phyloP scores from a whole-genome alignment of 2,329 filamentous ascomycete species.

The Xylaria sp. region DNA sequence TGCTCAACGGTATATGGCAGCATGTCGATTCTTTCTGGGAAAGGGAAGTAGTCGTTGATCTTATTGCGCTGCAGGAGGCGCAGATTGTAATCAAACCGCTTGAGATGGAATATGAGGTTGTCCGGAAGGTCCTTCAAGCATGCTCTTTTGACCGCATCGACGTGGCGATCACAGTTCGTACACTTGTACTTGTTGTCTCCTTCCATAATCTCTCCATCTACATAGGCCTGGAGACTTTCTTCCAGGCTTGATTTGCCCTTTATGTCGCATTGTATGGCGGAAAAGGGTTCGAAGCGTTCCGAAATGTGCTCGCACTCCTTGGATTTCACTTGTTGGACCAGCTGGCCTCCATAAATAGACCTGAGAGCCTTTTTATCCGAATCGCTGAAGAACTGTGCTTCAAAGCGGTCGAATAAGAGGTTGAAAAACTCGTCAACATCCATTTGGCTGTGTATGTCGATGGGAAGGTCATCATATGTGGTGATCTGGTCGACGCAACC shows the following conservation, averaged over 20 bases:
- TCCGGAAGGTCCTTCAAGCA: constrained; percentile 91
- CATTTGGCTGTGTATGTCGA: constrained; percentile 90
- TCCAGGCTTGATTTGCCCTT: constrained; percentile 80
- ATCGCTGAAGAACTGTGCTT: constrained; percentile 65
- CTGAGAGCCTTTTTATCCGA: constrained; percentile 69
- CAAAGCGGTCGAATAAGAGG: constrained; percentile 84
- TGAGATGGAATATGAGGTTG: constrained; percentile 92
- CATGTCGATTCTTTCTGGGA: constrained; percentile 80
- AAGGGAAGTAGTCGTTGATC: constrained; percentile 92
- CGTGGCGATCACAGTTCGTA: constrained; percentile 78
- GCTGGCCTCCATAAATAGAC: constrained; percentile 82
- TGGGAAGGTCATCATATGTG: constrained; percentile 74
- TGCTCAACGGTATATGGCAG: constrained; percentile 83
- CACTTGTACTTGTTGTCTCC: constrained; percentile 99
- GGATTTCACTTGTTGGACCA: constrained; percentile 92
- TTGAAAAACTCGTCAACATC: constrained; percentile 98
- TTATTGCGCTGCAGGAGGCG: constrained; percentile 76
- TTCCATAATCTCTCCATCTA: constrained; percentile 93
- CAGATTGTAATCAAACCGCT: constrained; percentile 78
- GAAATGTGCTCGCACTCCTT: constrained; percentile 94
- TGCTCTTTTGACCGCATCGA: constrained; percentile 88
- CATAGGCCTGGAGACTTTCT: constrained; percentile 90
- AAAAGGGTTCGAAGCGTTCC: constrained; percentile 83
- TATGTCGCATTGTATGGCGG: constrained; percentile 92
- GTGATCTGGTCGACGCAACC: constrained; percentile 69